Evolutionary conservation across 306 rosid genomes (phyloP).

Genomic region (Casuarina equisetifolia): DNA sequence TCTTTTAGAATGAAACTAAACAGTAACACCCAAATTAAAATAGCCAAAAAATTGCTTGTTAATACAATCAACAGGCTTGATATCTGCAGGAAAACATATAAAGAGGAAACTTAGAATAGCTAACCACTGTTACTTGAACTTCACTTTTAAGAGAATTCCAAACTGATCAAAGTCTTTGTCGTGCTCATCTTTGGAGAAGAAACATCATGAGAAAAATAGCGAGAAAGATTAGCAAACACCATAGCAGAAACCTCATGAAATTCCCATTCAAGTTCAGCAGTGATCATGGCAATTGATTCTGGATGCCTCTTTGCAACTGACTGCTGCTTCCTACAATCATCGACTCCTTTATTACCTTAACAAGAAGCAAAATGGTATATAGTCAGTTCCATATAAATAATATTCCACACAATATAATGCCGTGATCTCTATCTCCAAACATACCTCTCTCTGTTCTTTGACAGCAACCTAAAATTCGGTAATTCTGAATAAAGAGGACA

Average conservation of each 20-base stretch:
- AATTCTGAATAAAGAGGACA: not conserved
- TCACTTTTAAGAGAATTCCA: conserved; percentile 91
- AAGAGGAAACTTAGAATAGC: not conserved
- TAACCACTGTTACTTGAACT: conserved; percentile 72
- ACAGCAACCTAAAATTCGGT: too few species aligned
- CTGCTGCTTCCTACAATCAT: conserved; percentile 52
- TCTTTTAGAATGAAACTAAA: too few species aligned
- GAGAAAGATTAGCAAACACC: conserved; percentile 13
- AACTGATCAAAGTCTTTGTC: conserved; percentile 75
- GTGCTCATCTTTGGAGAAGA: conserved; percentile 74
- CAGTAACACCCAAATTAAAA: not conserved
- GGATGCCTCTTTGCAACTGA: conserved; percentile 57
- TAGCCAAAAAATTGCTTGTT: not conserved
- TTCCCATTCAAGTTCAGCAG: conserved; percentile 68
- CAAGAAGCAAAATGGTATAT: conserved; percentile 20
- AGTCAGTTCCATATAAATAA: conserved; percentile 3
- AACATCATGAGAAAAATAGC: conserved; percentile 26
- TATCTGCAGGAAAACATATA: conserved; percentile 13
- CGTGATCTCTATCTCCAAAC: not conserved
- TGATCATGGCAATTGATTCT: conserved; percentile 68
- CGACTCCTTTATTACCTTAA: conserved; percentile 68
- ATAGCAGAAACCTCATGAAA: conserved; percentile 74
- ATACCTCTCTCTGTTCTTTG: not conserved
- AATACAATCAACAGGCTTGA: conserved; percentile 3
- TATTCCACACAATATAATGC: not conserved